Conservation (phyloP, 495 filamentous ascomycete species). For the Hypoxylon lenormandii region DNA sequence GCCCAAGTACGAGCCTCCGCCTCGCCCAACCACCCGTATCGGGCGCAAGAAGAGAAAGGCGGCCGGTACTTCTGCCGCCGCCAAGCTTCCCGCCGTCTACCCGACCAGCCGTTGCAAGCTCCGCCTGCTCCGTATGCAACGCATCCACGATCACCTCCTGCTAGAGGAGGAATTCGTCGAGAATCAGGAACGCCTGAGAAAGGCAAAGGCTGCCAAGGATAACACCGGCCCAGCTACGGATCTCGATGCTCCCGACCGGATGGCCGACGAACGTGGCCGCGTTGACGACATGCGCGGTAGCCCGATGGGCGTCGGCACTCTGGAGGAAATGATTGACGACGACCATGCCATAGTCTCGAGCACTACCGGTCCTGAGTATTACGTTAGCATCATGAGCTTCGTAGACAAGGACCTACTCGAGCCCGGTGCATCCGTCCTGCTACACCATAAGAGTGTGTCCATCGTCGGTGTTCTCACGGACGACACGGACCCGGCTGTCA, state of each 20-base stretch:
- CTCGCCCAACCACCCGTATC: slow-evolving; percentile 94
- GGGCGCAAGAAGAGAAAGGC: slow-evolving; percentile 97
- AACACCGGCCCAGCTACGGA: slow-evolving; percentile 69
- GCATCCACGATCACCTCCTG: slow-evolving; percentile 95
- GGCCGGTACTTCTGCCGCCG: slow-evolving; percentile 89
- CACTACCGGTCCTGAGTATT: slow-evolving; percentile 97
- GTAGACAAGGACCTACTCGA: slow-evolving; percentile 99
- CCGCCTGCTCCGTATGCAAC: slow-evolving; percentile 95
- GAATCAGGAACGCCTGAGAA: slow-evolving; percentile 94
- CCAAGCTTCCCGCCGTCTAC: slow-evolving; percentile 92
- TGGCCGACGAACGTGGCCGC: slow-evolving; percentile 92
- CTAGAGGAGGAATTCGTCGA: slow-evolving; percentile 98
- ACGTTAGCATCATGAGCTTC: slow-evolving; percentile 99
- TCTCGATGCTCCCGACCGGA: slow-evolving; percentile 76
- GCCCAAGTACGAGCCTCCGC: slow-evolving; percentile 98
- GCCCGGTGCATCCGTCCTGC: slow-evolving; percentile 91
- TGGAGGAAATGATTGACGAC: slow-evolving; percentile 99
- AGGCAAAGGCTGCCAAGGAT: slow-evolving; percentile 84
- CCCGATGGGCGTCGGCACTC: slow-evolving; percentile 96
- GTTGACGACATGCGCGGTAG: slow-evolving; percentile 99
- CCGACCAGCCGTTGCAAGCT: slow-evolving; percentile 98
- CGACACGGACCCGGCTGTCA: slow-evolving; percentile 93
- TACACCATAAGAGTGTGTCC: slow-evolving; percentile 97
- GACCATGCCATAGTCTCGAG: slow-evolving; percentile 99
- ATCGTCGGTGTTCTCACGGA: slow-evolving; percentile 98